phyloP scores from a whole-genome alignment of 192 early-diverging fungal genomes.

The Chytriomyces confervae region DNA sequence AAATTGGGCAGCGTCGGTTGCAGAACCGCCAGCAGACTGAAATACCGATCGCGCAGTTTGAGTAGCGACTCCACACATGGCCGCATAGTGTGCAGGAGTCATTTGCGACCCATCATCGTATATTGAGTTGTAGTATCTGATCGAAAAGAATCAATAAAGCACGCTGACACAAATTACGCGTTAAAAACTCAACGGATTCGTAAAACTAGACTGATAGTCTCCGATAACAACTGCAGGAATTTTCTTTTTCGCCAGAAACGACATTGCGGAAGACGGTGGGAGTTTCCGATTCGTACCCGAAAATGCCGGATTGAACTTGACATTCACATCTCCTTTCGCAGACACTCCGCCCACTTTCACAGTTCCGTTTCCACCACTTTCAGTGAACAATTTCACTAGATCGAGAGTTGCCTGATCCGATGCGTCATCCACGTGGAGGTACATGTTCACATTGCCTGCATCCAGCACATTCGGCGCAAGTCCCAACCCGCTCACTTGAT shows the following conservation, averaged over 20 bases:
- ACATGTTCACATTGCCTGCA: conserved; percentile 27
- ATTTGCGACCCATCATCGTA: conserved; percentile 62
- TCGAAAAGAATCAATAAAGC: neutral
- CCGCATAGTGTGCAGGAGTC: conserved; percentile 41
- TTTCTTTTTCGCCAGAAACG: conserved; percentile 67
- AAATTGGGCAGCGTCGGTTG: conserved; percentile 48
- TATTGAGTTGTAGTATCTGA: conserved; percentile 67
- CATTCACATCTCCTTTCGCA: conserved; percentile 11
- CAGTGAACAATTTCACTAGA: conserved; percentile 34
- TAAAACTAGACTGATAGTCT: conserved; percentile 63
- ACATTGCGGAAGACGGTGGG: conserved; percentile 76
- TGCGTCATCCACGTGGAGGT: conserved; percentile 52
- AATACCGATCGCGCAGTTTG: conserved; percentile 63
- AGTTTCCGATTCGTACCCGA: conserved; percentile 46
- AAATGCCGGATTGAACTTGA: neutral
- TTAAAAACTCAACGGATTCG: conserved; percentile 50
- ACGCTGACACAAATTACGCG: neutral
- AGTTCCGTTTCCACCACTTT: neutral
- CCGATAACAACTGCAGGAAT: conserved; percentile 72
- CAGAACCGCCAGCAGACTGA: conserved; percentile 55
- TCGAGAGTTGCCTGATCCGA: conserved; percentile 36
- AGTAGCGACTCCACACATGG: conserved; percentile 69
- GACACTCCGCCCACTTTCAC: conserved; percentile 14
- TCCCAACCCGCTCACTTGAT: conserved; percentile 55
- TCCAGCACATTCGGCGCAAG: conserved; percentile 5